Evolutionary conservation across 495 filamentous ascomycete species (phyloP).

Genomic region (Penicillium cataractarum): DNA sequence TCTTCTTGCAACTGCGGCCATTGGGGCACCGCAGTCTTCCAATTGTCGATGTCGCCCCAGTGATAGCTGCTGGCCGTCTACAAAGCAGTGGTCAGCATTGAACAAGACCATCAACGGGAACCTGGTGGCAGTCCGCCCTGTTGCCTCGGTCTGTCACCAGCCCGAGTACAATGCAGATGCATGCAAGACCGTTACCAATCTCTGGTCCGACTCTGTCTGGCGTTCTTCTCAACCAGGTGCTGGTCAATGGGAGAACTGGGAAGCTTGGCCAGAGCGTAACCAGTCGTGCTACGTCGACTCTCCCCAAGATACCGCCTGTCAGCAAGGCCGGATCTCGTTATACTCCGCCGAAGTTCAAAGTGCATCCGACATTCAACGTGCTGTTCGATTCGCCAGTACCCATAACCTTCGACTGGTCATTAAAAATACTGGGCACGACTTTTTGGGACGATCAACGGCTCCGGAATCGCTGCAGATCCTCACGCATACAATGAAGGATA

Average conservation of each 20-base stretch:
- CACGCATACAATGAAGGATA: conserved; percentile 54
- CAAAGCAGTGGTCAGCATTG: conserved; percentile 38
- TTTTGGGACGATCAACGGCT: conserved; percentile 56
- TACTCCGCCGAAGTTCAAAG: conserved; percentile 43
- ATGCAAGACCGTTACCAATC: conserved; percentile 29
- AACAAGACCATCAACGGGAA: conserved; percentile 43
- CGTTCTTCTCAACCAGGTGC: conserved; percentile 40
- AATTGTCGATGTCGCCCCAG: conserved; percentile 32
- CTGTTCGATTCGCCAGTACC: conserved; percentile 26
- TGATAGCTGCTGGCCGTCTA: conserved; percentile 44
- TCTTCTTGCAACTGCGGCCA: conserved; percentile 9
- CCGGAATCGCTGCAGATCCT: conserved; percentile 55
- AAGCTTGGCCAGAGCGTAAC: conserved; percentile 58
- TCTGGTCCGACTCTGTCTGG: conserved; percentile 33
- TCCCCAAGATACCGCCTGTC: conserved; percentile 25
- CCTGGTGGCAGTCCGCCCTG: conserved; percentile 43
- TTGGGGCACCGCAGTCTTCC: conserved; percentile 5
- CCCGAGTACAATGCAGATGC: conserved; percentile 27
- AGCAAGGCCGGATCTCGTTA: conserved; percentile 38
- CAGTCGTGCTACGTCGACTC: conserved; percentile 58
- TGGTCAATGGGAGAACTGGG: conserved; percentile 46
- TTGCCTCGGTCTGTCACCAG: conserved; percentile 47
- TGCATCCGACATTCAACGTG: conserved; percentile 41
- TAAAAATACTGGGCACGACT: conserved; percentile 62
- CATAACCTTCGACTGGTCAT: conserved; percentile 53